Evolutionary conservation across 768 basidiomycete genomes (phyloP).

Genomic region (Dioszegia crocea): DNA sequence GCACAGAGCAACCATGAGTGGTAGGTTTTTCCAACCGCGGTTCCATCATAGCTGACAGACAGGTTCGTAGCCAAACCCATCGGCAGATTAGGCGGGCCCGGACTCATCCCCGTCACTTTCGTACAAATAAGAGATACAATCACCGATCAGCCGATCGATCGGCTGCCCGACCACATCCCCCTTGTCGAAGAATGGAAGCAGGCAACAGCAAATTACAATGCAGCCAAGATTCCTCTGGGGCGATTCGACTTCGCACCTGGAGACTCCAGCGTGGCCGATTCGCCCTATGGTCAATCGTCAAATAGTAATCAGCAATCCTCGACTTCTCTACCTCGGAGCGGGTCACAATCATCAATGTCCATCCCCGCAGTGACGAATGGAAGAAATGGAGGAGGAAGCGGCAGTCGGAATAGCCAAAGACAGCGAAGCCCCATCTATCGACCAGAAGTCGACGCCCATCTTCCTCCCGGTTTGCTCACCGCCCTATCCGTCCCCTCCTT

Average conservation of each 20-base stretch:
- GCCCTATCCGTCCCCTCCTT: constrained; percentile 91
- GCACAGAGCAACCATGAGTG: constrained; percentile 99
- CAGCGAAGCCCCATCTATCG: constrained; percentile 24
- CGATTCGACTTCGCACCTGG: constrained; percentile 63
- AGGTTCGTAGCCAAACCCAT: constrained; percentile 96
- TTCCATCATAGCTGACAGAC: background rate
- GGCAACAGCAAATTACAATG: constrained; percentile 90
- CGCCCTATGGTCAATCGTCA: constrained; percentile 29
- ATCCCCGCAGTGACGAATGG: background rate
- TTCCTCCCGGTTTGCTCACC: constrained; percentile 66
- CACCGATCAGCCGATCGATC: constrained; percentile 68
- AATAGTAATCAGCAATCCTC: background rate
- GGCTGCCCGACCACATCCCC: constrained; percentile 68
- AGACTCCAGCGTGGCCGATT: constrained; percentile 48
- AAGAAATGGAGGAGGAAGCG: background rate
- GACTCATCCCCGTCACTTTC: constrained; percentile 93
- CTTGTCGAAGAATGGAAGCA: constrained; percentile 99
- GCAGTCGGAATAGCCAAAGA: background rate
- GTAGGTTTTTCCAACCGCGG: constrained; percentile 46
- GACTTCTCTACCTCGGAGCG: constrained; percentile 1
- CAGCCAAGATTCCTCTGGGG: constrained; percentile 89
- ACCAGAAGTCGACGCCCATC: constrained; percentile 34
- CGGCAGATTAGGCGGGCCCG: constrained; percentile 86
- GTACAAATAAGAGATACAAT: constrained; percentile 92
- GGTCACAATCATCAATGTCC: constrained; percentile 3